A percentile compares a stretch with the other conserved stretches of the same genome.
phyloP scores from a whole-genome alignment of 306 rosid species.

The Prunus salicina region DNA sequence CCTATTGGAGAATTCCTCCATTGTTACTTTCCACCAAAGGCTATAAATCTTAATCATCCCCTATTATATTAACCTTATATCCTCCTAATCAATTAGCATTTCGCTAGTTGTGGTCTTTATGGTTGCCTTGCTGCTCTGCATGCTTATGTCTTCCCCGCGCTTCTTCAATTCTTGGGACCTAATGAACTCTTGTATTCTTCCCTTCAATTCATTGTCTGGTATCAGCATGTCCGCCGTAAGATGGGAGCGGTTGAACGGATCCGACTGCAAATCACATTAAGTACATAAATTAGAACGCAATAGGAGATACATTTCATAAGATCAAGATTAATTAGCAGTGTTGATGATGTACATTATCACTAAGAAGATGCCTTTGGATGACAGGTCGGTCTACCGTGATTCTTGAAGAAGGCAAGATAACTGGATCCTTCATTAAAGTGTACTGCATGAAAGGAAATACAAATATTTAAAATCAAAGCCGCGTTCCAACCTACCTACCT shows the following conservation, averaged over 20 bases:
- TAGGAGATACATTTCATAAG: no score
- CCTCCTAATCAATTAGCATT: constrained; percentile 77
- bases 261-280: constrained; percentile 53
- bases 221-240: constrained; percentile 86
- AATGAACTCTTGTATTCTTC: constrained; percentile 74
- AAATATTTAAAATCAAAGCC: not conserved
- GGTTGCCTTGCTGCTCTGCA: constrained; percentile 58
- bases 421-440: constrained; percentile 99
- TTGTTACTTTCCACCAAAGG: not conserved
- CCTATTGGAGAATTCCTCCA: not conserved
- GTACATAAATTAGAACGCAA: constrained; percentile 18
- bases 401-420: constrained; percentile 94
- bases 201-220: constrained; percentile 64
- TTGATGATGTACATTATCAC: constrained; percentile 55
- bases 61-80: not conserved
- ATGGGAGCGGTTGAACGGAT: constrained; percentile 97
- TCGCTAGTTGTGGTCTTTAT: constrained; percentile 74
- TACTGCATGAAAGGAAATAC: constrained; percentile 47
- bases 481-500: not conserved
- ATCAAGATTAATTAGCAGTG: not conserved
- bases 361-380: constrained; percentile 98
- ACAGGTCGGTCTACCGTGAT: constrained; percentile 85
- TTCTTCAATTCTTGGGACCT: constrained; percentile 73
- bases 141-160: constrained; percentile 42
- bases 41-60: not conserved